A percentile compares a stretch with the other conserved stretches of the same genome.
Conservation (phyloP, 495 filamentous ascomycete genomes). For the Niebla homalea region DNA sequence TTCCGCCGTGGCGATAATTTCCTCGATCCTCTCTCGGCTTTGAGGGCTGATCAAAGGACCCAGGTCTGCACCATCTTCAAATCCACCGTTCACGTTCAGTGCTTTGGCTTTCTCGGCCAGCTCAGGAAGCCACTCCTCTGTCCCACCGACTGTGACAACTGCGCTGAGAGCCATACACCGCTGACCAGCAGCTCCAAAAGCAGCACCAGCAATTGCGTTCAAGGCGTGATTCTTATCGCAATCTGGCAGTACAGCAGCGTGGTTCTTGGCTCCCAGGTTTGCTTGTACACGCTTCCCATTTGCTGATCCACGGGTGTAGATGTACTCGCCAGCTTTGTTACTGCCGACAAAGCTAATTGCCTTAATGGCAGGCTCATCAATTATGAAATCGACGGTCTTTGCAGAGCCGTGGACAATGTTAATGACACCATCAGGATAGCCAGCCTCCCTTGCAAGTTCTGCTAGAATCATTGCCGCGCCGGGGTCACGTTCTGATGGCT, state of each 20-base stretch:
- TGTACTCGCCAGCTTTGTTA: conserved; percentile 96
- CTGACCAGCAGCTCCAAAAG: conserved; percentile 94
- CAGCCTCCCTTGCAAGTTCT: conserved; percentile 80
- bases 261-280: conserved; percentile 97
- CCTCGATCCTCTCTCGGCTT: conserved; percentile 80
- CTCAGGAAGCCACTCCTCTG: conserved; percentile 83
- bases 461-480: conserved; percentile 96
- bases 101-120: conserved; percentile 81
- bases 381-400: conserved; percentile 89
- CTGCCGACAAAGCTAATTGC: conserved; percentile 95
- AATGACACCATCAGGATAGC: conserved; percentile 85
- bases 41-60: conserved; percentile 96
- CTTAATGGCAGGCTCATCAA: conserved; percentile 93
- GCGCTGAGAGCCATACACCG: conserved; percentile 96
- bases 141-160: conserved; percentile 86
- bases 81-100: conserved; percentile 86
- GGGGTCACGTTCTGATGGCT: conserved; percentile 97
- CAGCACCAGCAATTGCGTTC: conserved; percentile 87
- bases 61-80: conserved; percentile 85
- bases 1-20: conserved; percentile 76
- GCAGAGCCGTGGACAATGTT: conserved; percentile 90
- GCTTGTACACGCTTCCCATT: conserved; percentile 93
- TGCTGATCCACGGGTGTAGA: conserved; percentile 77
- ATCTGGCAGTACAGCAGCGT: conserved; percentile 88
- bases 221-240: conserved; percentile 96